Base-by-base conservation (phyloP, 148 eudicot species). In the Chenopodium album region DNA sequence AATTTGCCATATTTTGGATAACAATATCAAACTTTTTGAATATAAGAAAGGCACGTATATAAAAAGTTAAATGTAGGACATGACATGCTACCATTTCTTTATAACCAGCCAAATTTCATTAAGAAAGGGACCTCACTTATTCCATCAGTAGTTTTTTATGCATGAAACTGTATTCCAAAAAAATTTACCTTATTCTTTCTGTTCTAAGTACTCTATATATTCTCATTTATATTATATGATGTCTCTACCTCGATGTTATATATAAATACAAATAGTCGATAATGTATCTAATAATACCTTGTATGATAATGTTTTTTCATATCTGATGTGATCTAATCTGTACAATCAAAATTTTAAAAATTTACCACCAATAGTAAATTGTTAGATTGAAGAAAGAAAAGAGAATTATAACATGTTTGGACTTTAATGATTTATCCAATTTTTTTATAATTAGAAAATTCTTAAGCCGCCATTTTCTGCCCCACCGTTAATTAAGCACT, bases 51-150 rank as follows among this genome's bases (percentile, higher is more conserved):
- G 48, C 73, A 70, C 41, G 11, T 17, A 17, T 14, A 37, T n/a
- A 37, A 70, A 70, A 71, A 71, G 28, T 20, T 71, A 20, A 41
- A 8, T 41, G 74, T 41, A 71, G 74, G 74, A 37, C 74, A 71
- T 71, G 1, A 28, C 74, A 71, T 41, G 4, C 74, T 22, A 19
- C 47, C 73, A 41, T 41, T 71, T 71, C 19, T 1, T 19, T 7
- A 54, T 20, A 59, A 76, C 17, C 69, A 31, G 69, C 79, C 68
- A 76, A 60, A 22, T 34, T 76, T 76, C 79, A 76, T 59, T 37
- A 32, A 60, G 32, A 75, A 50, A 7, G 47, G 78, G 26, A n/a
- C 78, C 78, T 14, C 7, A 62, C 66, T 62, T n/a, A 22, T 62
- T 14, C 26, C 26, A 26, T 26, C 66, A 62, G n/a, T 28, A 20